Evolutionary conservation across 192 early-diverging fungal species (phyloP).

Genomic region (Podochytrium sp.): DNA sequence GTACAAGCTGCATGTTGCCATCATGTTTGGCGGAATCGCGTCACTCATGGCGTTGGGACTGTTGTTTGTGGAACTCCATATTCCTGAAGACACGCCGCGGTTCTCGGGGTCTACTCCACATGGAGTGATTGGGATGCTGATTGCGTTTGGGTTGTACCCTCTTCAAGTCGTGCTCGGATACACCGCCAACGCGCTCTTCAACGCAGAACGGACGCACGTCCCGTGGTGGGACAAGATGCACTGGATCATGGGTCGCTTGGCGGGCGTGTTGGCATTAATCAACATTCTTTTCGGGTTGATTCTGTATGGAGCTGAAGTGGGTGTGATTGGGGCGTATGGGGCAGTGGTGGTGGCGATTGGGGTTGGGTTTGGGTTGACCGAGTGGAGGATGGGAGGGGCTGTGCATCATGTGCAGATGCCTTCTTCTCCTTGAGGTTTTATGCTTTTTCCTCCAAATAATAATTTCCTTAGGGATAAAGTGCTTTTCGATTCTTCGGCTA

Average conservation of each 20-base stretch:
- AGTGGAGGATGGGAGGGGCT: conserved; percentile 1
- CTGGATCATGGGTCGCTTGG: conserved; percentile 38
- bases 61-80: conserved; percentile 30
- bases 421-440: no score
- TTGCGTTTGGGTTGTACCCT: conserved; percentile 13
- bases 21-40: conserved; percentile 35
- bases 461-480: no score
- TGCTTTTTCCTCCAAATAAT: no score
- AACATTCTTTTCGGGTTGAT: conserved; percentile 5
- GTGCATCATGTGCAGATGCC: conserved; percentile 50
- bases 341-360: background rate
- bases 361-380: background rate
- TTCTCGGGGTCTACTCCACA: conserved; percentile 7
- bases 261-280: background rate
- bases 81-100: background rate
- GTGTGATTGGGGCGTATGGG: background rate
- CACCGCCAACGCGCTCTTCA: conserved; percentile 32
- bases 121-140: conserved; percentile 9
- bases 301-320: background rate
- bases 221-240: conserved; percentile 47
- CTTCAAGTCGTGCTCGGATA: conserved; percentile 42
- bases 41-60: conserved; percentile 25
- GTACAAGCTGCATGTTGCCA: conserved; percentile 40
- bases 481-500: no score
- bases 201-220: conserved; percentile 20